These are phyloP conservation scores for Penstemon barbatus DNA, from an alignment of 257 asterid species.

Conservation along the genomic window DNA sequence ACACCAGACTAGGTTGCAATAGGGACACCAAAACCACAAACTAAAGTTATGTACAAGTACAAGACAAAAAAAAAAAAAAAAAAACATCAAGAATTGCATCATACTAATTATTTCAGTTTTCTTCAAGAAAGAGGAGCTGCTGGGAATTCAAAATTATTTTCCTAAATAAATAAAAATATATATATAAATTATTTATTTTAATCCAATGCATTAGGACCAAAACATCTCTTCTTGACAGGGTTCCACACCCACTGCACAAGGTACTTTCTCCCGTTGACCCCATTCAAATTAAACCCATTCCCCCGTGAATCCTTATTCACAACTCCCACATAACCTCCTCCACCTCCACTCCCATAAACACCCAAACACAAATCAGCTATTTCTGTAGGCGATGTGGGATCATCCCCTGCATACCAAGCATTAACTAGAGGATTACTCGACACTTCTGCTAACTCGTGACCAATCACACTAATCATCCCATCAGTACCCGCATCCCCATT, in stretches of 20 bases:
- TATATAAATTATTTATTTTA: no score
- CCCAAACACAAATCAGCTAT: slow-evolving; percentile 75
- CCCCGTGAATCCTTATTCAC: slow-evolving; percentile 59
- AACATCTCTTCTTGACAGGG: slow-evolving; percentile 54
- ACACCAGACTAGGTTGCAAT: not conserved
- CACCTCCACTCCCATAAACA: slow-evolving; percentile 74
- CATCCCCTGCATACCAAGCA: slow-evolving; percentile 79
- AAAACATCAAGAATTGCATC: no score
- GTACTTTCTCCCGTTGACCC: slow-evolving; percentile 66
- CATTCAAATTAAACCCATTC: slow-evolving; percentile 61
- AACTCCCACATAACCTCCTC: slow-evolving; percentile 64
- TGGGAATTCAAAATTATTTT: no score
- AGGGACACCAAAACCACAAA: not conserved
- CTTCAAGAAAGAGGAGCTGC: no score
- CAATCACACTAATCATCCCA: slow-evolving; percentile 89
- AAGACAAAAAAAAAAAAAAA: no score
- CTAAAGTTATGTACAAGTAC: not conserved
- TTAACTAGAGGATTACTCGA: slow-evolving; percentile 68
- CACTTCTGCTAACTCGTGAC: slow-evolving; percentile 75
- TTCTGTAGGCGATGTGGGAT: slow-evolving; percentile 70
- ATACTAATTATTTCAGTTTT: no score
- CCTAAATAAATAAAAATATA: no score
- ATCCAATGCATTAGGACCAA: slow-evolving; percentile 75
- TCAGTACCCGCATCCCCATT: slow-evolving; percentile 65
- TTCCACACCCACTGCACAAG: slow-evolving; percentile 90